phyloP scores from a whole-genome alignment of 805 yeast species.

The Saccharomycopsis lassenensis region DNA sequence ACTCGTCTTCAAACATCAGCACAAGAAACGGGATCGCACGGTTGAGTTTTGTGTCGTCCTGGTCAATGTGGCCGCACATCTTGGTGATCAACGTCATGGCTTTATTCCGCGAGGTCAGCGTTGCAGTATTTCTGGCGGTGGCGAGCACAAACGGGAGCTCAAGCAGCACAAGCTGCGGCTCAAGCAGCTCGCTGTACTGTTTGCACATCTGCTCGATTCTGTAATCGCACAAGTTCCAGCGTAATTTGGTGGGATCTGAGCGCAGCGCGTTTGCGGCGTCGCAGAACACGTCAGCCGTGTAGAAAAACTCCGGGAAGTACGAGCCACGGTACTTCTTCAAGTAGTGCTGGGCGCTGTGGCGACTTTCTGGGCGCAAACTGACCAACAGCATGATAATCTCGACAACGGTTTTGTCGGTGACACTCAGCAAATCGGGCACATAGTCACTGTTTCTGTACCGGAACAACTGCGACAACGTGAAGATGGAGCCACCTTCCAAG shows the following conservation, averaged over 20 bases:
- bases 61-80: conserved; percentile 60
- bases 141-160: conserved; percentile 49
- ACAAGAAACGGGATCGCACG: conserved; percentile 74
- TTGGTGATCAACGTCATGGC: conserved; percentile 72
- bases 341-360: conserved; percentile 46
- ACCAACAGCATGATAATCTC: conserved; percentile 56
- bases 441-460: conserved; percentile 65
- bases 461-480: conserved; percentile 79
- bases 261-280: too few relatives aligned
- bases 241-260: too few relatives aligned
- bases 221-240: too few relatives aligned
- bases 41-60: conserved; percentile 80
- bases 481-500: conserved; percentile 76
- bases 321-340: conserved; percentile 37
- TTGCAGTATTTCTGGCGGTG: conserved; percentile 46
- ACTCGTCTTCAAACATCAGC: conserved; percentile 57
- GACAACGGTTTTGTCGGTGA: conserved; percentile 40
- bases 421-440: conserved; percentile 48
- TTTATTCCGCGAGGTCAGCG: conserved; percentile 47
- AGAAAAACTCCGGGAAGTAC: conserved; percentile 60
- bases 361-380: conserved; percentile 43
- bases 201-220: conserved; percentile 49
- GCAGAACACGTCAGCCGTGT: too few relatives aligned
- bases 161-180: too few relatives aligned
- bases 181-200: too few relatives aligned